Conservation (phyloP, 2,329 filamentous ascomycete species). For the Raffaelea ambrosiae region DNA sequence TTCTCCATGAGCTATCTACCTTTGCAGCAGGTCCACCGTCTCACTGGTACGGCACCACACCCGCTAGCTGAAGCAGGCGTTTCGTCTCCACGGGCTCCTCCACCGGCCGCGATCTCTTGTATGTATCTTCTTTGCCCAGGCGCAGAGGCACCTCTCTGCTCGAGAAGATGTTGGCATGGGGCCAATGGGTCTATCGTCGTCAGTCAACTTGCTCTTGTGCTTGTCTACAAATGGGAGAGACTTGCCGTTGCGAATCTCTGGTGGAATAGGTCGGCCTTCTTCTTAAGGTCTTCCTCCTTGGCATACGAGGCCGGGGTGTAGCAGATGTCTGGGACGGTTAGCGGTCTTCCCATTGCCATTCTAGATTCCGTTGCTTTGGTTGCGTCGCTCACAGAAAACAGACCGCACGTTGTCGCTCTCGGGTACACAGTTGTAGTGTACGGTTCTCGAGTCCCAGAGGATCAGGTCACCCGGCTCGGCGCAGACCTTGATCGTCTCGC, state of each 20-base stretch:
- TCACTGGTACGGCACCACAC: slow-evolving; percentile 18
- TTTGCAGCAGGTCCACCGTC: not conserved
- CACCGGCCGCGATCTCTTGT: slow-evolving; percentile 20
- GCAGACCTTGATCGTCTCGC: slow-evolving; percentile 5
- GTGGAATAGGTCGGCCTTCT: slow-evolving; percentile 21
- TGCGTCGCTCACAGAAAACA: no score
- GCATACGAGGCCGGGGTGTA: slow-evolving; percentile 24
- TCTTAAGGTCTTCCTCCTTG: slow-evolving; percentile 15
- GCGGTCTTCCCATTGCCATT: no score
- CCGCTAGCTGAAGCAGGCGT: slow-evolving; percentile 23
- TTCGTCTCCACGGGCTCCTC: slow-evolving; percentile 25
- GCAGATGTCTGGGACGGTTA: slow-evolving; percentile 17
- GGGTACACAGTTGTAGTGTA: slow-evolving; percentile 26
- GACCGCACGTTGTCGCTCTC: slow-evolving; percentile 17
- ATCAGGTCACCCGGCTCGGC: slow-evolving; percentile 12
- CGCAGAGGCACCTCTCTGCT: not conserved
- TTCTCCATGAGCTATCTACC: not conserved
- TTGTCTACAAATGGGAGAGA: not conserved
- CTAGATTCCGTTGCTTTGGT: no score
- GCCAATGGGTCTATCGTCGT: slow-evolving; percentile 16
- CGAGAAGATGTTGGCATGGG: slow-evolving; percentile 7
- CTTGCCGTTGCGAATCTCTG: slow-evolving; percentile 15
- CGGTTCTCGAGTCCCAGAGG: slow-evolving; percentile 27
- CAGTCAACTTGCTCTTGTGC: no score
- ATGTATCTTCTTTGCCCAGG: not conserved